Evolutionary conservation across 148 eudicot genomes (phyloP).

Genomic region (Cornus suecica): DNA sequence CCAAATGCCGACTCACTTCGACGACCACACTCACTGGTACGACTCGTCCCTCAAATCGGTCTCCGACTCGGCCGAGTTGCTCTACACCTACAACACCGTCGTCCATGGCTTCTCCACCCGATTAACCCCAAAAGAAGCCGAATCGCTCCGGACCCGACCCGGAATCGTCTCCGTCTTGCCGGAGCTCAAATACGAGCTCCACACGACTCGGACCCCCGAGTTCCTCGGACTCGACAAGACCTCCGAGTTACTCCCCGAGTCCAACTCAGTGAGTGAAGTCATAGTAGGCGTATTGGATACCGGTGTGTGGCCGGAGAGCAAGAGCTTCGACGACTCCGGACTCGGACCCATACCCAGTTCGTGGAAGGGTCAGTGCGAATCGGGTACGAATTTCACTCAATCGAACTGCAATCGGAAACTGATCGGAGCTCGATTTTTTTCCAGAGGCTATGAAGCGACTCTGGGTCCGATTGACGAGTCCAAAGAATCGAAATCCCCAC

Average conservation of each 20-base stretch:
- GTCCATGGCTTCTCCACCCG: constrained; percentile 53
- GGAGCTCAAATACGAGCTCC: constrained; percentile 45
- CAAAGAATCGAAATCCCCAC: constrained; percentile 46
- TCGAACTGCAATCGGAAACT: constrained; percentile 47
- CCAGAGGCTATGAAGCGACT: constrained; percentile 52
- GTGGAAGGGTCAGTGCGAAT: constrained; percentile 53
- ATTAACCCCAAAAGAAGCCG: constrained; percentile 34
- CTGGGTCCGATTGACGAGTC: constrained; percentile 41
- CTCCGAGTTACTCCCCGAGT: constrained; percentile 27
- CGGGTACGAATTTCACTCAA: constrained; percentile 35
- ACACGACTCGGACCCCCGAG: constrained; percentile 61
- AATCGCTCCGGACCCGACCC: constrained; percentile 30
- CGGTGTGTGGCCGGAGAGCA: constrained; percentile 65
- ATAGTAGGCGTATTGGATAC: constrained; percentile 56
- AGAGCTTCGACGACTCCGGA: constrained; percentile 46
- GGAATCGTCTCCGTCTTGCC: constrained; percentile 49
- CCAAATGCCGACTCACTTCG: constrained; percentile 38
- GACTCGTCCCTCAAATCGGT: constrained; percentile 46
- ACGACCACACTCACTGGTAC: constrained; percentile 44
- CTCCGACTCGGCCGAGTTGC: constrained; percentile 51
- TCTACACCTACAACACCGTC: constrained; percentile 48
- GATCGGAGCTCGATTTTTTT: constrained; percentile 44
- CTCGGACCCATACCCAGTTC: constrained; percentile 47
- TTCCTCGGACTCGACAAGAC: constrained; percentile 48
- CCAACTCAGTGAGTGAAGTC: constrained; percentile 31